phyloP scores from a whole-genome alignment of 192 early-diverging fungal species.

The Backusella morwellensis region DNA sequence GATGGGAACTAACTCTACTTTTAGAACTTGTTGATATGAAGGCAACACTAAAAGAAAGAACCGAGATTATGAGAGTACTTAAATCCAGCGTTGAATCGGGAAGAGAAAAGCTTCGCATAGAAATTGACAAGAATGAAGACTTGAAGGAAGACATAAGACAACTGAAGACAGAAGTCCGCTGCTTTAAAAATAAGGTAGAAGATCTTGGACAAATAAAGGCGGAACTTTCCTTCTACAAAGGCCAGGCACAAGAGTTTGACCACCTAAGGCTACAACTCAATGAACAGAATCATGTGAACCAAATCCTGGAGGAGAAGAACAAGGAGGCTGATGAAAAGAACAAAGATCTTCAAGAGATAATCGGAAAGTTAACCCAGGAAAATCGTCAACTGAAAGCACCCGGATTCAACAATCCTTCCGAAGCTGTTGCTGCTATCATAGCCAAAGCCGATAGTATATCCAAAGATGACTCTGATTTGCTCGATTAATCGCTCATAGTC shows the following conservation, averaged over 20 bases:
- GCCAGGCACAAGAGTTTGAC: not conserved
- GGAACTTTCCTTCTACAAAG: not conserved
- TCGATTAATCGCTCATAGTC: no score
- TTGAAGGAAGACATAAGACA: not conserved
- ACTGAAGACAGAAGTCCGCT: not conserved
- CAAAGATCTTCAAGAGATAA: no score
- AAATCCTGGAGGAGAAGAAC: not conserved
- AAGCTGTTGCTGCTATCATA: no score
- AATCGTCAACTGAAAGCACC: no score
- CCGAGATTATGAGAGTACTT: not conserved
- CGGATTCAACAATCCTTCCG: no score
- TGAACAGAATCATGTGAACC: not conserved
- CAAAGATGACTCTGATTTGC: no score
- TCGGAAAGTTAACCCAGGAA: no score
- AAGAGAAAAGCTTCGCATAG: not conserved
- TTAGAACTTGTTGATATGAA: not conserved
- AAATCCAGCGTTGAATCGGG: not conserved
- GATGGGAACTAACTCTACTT: not conserved
- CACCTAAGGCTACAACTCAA: not conserved
- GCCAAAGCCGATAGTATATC: no score
- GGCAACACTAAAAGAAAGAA: not conserved
- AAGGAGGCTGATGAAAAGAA: not conserved
- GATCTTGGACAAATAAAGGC: not conserved
- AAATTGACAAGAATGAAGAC: not conserved
- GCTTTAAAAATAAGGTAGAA: not conserved